Percentiles rank a stretch among this genome's conserved stretches.
phyloP scores from a whole-genome alignment of 352 stramenopile genomes.

The Globisporangium irregulare region DNA sequence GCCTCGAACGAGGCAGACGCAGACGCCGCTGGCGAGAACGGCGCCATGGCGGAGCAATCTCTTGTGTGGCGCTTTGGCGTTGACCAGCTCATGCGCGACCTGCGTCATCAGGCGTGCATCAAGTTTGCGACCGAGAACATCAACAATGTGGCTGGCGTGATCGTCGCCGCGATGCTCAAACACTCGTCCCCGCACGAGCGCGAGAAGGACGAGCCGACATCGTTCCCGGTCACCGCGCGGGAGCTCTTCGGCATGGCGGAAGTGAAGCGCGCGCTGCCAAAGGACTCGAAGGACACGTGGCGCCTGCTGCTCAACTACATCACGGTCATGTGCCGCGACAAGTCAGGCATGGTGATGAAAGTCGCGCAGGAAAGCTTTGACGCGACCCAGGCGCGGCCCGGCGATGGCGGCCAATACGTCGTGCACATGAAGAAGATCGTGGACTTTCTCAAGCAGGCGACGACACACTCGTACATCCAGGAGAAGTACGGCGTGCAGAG shows the following conservation, averaged over 20 bases:
- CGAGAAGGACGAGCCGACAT: slow-evolving; percentile 78
- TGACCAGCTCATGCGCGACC: slow-evolving; percentile 74
- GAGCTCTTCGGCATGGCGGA: slow-evolving; percentile 69
- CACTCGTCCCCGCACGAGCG: slow-evolving; percentile 82
- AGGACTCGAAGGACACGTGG: slow-evolving; percentile 81
- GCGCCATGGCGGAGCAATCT: slow-evolving; percentile 55
- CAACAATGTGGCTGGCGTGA: slow-evolving; percentile 75
- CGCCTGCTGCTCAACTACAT: slow-evolving; percentile 86
- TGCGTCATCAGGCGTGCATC: slow-evolving; percentile 79
- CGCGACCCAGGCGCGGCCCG: slow-evolving; percentile 44
- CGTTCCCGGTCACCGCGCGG: slow-evolving; percentile 69
- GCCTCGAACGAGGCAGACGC: slow-evolving; percentile 33
- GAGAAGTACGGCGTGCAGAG: slow-evolving; percentile 81
- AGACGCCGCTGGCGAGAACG: slow-evolving; percentile 14
- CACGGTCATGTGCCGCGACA: slow-evolving; percentile 87
- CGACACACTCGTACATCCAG: slow-evolving; percentile 75
- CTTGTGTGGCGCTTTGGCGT: slow-evolving; percentile 80
- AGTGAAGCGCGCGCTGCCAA: slow-evolving; percentile 68
- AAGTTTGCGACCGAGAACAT: slow-evolving; percentile 83
- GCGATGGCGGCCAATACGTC: slow-evolving; percentile 84
- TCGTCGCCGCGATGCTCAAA: slow-evolving; percentile 76
- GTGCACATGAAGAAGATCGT: slow-evolving; percentile 90
- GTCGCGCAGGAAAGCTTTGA: slow-evolving; percentile 70
- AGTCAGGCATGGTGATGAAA: slow-evolving; percentile 88
- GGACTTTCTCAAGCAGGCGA: slow-evolving; percentile 71